Percentiles rank a stretch among this genome's conserved stretches.
Conservation (phyloP, 345 rosid genomes). For the Lepidium africanum region DNA sequence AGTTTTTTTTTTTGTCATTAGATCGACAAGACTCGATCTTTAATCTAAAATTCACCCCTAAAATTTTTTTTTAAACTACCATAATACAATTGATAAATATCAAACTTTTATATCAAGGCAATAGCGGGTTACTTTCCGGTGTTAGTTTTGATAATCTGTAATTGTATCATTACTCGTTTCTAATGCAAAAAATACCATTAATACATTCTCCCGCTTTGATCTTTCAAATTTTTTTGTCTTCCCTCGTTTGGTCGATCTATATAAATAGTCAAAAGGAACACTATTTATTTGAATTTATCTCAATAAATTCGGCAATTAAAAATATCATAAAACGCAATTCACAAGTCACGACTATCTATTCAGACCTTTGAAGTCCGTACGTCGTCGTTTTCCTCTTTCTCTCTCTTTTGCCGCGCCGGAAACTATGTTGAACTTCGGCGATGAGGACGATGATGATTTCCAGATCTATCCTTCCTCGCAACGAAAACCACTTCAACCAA, state of each 20-base stretch:
- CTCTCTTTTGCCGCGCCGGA: constrained; percentile 6
- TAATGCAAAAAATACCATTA: no score
- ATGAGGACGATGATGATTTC: constrained; percentile 54
- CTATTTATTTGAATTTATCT: not conserved
- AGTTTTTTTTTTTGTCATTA: no score
- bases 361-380: not conserved
- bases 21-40: no score
- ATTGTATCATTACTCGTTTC: no score
- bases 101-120: no score
- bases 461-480: constrained; percentile 42
- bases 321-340: not conserved
- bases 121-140: no score
- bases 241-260: not conserved
- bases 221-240: not conserved
- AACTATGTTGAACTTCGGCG: not conserved
- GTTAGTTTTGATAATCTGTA: no score
- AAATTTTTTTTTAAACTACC: no score
- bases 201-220: not conserved
- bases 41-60: no score
- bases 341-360: not conserved
- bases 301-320: not conserved
- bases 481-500: constrained; percentile 28
- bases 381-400: constrained; percentile 4
- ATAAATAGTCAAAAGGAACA: not conserved
- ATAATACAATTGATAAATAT: no score